Percentiles rank a stretch among this genome's conserved stretches.
phyloP scores from a whole-genome alignment of 441 rosid genomes.

The Flueggea neowawraea region DNA sequence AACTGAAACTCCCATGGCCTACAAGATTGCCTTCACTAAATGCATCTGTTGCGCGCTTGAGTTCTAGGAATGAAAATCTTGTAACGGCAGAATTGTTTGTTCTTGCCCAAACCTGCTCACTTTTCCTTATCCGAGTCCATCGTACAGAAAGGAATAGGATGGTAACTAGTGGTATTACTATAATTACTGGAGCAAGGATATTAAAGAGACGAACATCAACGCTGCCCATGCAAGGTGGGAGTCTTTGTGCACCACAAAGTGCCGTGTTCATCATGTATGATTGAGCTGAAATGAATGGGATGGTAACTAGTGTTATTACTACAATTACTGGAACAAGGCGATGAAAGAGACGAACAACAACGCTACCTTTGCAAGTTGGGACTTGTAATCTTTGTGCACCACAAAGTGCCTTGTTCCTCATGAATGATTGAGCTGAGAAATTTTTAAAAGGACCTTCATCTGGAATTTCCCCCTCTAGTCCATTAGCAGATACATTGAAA shows the following conservation, averaged over 20 bases:
- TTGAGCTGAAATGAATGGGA: not conserved
- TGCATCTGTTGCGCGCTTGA: slow-evolving; percentile 6
- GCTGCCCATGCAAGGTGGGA: slow-evolving; percentile 6
- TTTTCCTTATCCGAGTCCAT: not conserved
- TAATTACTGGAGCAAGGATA: not conserved
- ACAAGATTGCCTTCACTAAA: slow-evolving; percentile 8
- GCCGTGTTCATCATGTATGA: slow-evolving; percentile 3
- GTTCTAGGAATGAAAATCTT: slow-evolving; percentile 9
- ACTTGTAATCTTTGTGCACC: slow-evolving; percentile 4
- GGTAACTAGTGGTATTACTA: not conserved
- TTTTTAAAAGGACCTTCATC: slow-evolving; percentile 6
- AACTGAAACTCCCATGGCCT: slow-evolving; percentile 10
- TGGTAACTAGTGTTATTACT: not conserved
- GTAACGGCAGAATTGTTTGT: not conserved
- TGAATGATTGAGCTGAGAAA: slow-evolving; percentile 9
- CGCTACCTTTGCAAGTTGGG: slow-evolving; percentile 6
- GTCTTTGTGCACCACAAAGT: slow-evolving; percentile 8
- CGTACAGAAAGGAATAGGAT: not conserved
- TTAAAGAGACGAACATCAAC: not conserved
- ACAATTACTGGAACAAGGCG: not conserved
- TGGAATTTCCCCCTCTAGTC: slow-evolving; percentile 16
- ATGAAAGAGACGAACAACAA: not conserved
- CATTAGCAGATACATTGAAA: slow-evolving; percentile 12
- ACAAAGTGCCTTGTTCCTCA: slow-evolving; percentile 11
- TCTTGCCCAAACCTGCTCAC: too few relatives aligned